Evolutionary conservation across 176 grass and related monocot species (phyloP).

Genomic region (Pontederia crassipes): DNA sequence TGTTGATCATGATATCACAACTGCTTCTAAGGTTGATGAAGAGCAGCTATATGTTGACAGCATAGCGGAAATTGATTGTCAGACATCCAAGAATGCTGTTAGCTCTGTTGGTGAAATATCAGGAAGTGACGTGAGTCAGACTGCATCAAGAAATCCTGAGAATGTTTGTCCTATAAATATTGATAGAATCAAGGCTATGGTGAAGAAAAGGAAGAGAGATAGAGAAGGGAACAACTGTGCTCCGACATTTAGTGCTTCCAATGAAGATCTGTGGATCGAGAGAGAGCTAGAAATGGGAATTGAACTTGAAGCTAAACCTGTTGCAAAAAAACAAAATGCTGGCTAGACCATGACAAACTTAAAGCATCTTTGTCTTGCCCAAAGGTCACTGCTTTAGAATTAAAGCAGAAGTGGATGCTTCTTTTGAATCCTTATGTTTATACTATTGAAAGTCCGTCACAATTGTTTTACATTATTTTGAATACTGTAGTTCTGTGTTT

Average conservation of each 20-base stretch:
- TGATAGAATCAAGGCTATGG: slow-evolving; percentile 21
- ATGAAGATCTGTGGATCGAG: slow-evolving; percentile 22
- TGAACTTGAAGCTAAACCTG: slow-evolving; percentile 13
- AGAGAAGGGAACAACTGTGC: slow-evolving; percentile 21
- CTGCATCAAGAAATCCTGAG: background rate
- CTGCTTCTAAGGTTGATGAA: background rate
- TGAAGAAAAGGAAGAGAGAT: slow-evolving; percentile 37
- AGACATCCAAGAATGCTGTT: background rate
- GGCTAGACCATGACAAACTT: background rate
- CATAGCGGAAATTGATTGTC: background rate
- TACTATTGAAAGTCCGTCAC: too few species aligned
- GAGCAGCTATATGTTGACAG: background rate
- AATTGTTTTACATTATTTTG: too few species aligned
- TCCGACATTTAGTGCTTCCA: slow-evolving; percentile 10
- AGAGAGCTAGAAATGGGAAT: slow-evolving; percentile 22
- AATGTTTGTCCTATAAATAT: slow-evolving; percentile 6
- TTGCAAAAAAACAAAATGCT: slow-evolving; percentile 31
- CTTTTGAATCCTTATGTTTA: too few species aligned
- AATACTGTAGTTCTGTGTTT: too few species aligned
- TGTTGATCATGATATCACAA: background rate
- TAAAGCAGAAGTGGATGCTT: too few species aligned
- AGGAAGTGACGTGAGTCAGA: background rate
- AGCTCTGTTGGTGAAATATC: background rate
- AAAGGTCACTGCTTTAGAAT: too few species aligned
- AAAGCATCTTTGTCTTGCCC: too few species aligned